Evolutionary conservation across 2,329 filamentous ascomycete genomes (phyloP).

Genomic region (Aspergillus proliferans): DNA sequence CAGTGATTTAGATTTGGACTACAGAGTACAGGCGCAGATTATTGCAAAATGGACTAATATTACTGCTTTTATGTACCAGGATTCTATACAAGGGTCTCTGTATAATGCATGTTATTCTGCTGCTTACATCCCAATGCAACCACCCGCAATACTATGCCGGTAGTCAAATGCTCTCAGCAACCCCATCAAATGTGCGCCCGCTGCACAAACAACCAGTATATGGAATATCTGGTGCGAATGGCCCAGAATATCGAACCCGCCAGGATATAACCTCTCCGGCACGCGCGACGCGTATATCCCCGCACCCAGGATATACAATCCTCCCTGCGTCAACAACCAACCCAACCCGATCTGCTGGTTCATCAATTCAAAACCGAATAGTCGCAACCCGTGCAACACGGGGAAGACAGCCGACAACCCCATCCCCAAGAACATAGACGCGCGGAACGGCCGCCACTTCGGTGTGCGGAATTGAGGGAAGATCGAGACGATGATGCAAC

Average conservation of each 20-base stretch:
- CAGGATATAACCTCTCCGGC: constrained; percentile 74
- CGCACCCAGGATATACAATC: constrained; percentile 79
- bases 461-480: constrained; percentile 79
- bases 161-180: constrained; percentile 81
- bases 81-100: neutral
- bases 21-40: too few species aligned
- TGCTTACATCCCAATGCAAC: constrained; percentile 34
- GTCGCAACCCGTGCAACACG: constrained; percentile 65
- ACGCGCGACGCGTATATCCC: constrained; percentile 76
- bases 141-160: constrained; percentile 59
- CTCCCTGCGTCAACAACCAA: constrained; percentile 74
- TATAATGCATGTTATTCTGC: neutral
- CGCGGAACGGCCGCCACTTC: constrained; percentile 74
- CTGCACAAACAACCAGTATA: constrained; percentile 76
- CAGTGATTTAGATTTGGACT: too few species aligned
- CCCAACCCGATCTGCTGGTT: constrained; percentile 69
- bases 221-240: constrained; percentile 97
- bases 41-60: too few species aligned
- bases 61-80: neutral
- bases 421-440: constrained; percentile 82
- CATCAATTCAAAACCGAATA: constrained; percentile 63
- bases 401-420: constrained; percentile 79
- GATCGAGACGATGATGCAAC: constrained; percentile 70
- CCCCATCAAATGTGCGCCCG: constrained; percentile 71
- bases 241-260: constrained; percentile 81